Evolutionary conservation across 768 basidiomycete genomes (phyloP).

Genomic region (Sarcodon sp.): DNA sequence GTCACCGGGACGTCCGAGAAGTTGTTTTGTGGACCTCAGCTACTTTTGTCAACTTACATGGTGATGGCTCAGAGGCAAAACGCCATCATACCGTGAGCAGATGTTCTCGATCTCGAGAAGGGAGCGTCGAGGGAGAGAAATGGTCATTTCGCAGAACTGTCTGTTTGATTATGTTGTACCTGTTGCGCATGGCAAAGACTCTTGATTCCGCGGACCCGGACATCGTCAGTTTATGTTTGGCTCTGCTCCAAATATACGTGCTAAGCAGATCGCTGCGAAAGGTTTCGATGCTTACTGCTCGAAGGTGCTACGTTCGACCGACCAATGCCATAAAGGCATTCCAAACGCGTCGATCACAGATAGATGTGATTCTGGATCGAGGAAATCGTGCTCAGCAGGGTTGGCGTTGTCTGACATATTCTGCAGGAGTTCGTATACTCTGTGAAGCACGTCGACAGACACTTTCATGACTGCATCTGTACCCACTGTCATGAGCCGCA

Average conservation of each 20-base stretch:
- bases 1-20: conserved; percentile 81
- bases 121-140: conserved; percentile 90
- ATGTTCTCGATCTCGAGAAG: conserved; percentile 75
- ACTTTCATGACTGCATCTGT: conserved; percentile 79
- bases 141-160: conserved; percentile 92
- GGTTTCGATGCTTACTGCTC: conserved; percentile 46
- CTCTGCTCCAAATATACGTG: conserved; percentile 20
- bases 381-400: conserved; percentile 39
- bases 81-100: conserved; percentile 64
- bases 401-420: conserved; percentile 39
- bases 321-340: conserved; percentile 94
- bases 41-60: conserved; percentile 16
- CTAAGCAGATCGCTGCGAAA: too few species aligned
- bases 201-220: conserved; percentile 79
- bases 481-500: neutral
- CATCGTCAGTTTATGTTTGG: conserved; percentile 43
- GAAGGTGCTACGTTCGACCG: conserved; percentile 74
- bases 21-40: conserved; percentile 93
- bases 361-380: conserved; percentile 76
- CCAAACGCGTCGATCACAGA: conserved; percentile 85
- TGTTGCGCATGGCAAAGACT: conserved; percentile 67
- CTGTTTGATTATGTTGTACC: conserved; percentile 86
- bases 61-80: neutral
- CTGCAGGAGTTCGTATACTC: conserved; percentile 68
- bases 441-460: conserved; percentile 45